phyloP scores from a whole-genome alignment of 2,329 filamentous ascomycete genomes.

The Raffaelea deltoideospora region DNA sequence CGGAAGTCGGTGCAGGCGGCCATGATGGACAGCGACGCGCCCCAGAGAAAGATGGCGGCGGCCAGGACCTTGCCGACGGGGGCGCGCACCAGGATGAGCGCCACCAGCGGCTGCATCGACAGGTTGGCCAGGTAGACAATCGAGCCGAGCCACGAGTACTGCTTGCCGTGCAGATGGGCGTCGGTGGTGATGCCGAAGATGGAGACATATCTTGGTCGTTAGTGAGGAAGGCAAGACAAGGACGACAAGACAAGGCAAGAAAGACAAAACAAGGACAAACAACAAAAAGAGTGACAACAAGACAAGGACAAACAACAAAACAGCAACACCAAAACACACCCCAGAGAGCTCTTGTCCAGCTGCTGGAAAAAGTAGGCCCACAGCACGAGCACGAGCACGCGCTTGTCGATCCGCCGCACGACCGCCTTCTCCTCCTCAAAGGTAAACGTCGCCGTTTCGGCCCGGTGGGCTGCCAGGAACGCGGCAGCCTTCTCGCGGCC shows the following conservation, averaged over 20 bases:
- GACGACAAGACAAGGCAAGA: not conserved
- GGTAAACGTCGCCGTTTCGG: constrained; percentile 23
- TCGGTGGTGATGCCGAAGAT: constrained; percentile 9
- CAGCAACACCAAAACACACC: constrained; percentile 10
- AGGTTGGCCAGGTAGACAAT: constrained; percentile 21
- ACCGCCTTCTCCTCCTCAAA: constrained; percentile 33
- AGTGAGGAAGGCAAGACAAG: too few species aligned
- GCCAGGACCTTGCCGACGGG: constrained; percentile 13
- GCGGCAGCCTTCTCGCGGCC: constrained; percentile 26
- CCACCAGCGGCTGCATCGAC: constrained; percentile 11
- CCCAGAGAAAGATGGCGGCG: constrained; percentile 12
- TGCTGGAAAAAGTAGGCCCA: constrained; percentile 44
- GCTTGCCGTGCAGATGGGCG: constrained; percentile 6
- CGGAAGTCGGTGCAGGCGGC: constrained; percentile 16
- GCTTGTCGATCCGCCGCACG: constrained; percentile 30
- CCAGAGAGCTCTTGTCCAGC: constrained; percentile 32
- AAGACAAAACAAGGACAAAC: not conserved
- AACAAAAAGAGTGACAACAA: not conserved
- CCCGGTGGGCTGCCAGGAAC: constrained; percentile 24
- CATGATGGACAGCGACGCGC: constrained; percentile 12
- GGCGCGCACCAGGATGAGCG: constrained; percentile 11
- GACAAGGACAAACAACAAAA: not conserved
- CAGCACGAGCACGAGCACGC: constrained; percentile 33
- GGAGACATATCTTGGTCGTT: constrained; percentile 1
- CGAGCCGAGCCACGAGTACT: constrained; percentile 15